Percentiles rank a stretch among this genome's conserved stretches.
These are phyloP conservation scores for Nelumbo lutea DNA, from an alignment of 164 flowering plant genomes.

Conservation along the genomic window DNA sequence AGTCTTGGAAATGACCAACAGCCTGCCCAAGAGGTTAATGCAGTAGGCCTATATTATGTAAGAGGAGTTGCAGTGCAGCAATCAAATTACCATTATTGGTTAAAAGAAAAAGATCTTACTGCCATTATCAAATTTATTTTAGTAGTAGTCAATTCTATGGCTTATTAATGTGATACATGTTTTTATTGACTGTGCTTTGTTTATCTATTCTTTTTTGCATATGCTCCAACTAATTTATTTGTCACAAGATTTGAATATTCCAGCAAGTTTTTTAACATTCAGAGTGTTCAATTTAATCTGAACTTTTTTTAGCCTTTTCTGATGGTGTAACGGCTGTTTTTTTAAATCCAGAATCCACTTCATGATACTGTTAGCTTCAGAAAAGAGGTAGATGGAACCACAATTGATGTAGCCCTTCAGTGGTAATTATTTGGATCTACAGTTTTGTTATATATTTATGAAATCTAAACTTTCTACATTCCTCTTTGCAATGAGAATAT, in stretches of 20 bases:
- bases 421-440: slow-evolving; percentile 41
- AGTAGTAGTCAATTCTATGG: neutral
- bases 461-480: slow-evolving; percentile 2
- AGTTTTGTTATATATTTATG: neutral
- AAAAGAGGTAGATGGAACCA: slow-evolving; percentile 62
- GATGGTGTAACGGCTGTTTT: slow-evolving; percentile 14
- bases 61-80: no score
- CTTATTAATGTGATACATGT: neutral
- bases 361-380: slow-evolving; percentile 81
- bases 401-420: slow-evolving; percentile 78
- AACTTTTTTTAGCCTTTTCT: neutral
- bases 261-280: no score
- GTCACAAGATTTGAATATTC: neutral
- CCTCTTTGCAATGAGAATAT: neutral
- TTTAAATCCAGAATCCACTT: slow-evolving; percentile 65
- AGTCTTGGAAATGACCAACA: no score
- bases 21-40: no score
- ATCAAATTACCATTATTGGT: no score
- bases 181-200: neutral
- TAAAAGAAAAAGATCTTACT: no score
- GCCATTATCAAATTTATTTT: neutral
- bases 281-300: no score
- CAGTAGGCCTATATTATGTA: no score
- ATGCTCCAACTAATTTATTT: neutral
- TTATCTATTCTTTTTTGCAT: neutral